Evolutionary conservation across 352 stramenopile species (phyloP).

Genomic region (Phytophthora ramorum): DNA sequence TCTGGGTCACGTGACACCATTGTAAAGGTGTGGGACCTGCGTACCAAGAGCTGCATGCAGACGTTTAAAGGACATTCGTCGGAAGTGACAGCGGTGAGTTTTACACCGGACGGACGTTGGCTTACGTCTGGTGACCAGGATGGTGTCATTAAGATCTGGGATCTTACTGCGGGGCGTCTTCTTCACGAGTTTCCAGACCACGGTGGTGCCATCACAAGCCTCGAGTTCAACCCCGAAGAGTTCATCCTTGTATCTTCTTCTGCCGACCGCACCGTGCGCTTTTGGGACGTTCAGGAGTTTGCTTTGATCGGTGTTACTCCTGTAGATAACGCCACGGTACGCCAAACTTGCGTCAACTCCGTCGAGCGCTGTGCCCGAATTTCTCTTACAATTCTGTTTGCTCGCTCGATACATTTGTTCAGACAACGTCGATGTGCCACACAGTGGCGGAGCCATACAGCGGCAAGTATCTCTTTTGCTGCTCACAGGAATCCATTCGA

Average conservation of each 20-base stretch:
- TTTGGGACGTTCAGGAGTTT: constrained; percentile 90
- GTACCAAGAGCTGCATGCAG: constrained; percentile 88
- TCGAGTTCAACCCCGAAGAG: constrained; percentile 89
- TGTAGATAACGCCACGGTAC: constrained; percentile 75
- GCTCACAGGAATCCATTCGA: constrained; percentile 76
- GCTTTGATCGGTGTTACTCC: constrained; percentile 81
- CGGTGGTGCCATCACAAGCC: constrained; percentile 72
- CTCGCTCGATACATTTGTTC: not conserved
- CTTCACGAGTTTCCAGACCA: constrained; percentile 82
- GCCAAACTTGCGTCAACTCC: constrained; percentile 5
- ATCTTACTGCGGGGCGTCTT: constrained; percentile 80
- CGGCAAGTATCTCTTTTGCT: constrained; percentile 83
- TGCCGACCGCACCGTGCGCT: constrained; percentile 78
- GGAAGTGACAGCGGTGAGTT: constrained; percentile 79
- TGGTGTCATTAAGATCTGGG: constrained; percentile 86
- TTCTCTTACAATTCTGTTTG: not conserved
- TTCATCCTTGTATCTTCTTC: constrained; percentile 86
- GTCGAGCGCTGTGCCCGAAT: not conserved
- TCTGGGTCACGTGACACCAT: constrained; percentile 85
- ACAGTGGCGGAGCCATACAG: constrained; percentile 78
- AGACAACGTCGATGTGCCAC: constrained; percentile 87
- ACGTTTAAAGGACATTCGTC: constrained; percentile 85
- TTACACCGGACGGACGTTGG: constrained; percentile 85
- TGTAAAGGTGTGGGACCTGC: constrained; percentile 89
- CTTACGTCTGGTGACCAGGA: constrained; percentile 79